phyloP scores from a whole-genome alignment of 495 filamentous ascomycete genomes.

The Aspergillus wentii region DNA sequence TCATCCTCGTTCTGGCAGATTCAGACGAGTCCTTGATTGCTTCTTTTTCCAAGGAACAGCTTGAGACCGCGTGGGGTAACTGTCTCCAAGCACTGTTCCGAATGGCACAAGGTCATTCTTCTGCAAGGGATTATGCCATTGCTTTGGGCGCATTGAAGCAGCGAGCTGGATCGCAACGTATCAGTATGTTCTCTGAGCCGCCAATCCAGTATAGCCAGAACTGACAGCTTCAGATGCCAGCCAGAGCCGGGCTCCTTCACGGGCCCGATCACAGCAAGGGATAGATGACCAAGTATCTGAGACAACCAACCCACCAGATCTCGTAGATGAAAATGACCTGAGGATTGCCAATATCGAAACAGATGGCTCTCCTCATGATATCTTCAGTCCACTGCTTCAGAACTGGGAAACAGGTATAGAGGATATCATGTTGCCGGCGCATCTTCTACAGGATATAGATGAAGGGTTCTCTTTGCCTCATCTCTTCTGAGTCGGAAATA shows the following conservation, averaged over 20 bases:
- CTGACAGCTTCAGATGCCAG: too few species aligned
- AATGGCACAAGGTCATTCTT: slow-evolving; percentile 4
- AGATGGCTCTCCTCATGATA: not conserved
- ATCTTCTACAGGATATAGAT: slow-evolving; percentile 11
- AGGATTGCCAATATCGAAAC: too few species aligned
- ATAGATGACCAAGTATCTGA: too few species aligned
- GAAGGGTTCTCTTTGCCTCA: slow-evolving; percentile 8
- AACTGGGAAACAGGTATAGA: slow-evolving; percentile 9
- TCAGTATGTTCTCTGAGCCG: too few species aligned
- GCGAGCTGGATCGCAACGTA: too few species aligned
- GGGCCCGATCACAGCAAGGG: too few species aligned
- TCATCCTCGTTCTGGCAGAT: not conserved
- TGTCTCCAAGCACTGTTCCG: slow-evolving; percentile 6
- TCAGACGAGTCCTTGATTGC: not conserved
- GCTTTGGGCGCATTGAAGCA: not conserved
- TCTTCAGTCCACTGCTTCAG: slow-evolving; percentile 2
- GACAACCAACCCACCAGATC: too few species aligned
- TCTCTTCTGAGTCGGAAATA: slow-evolving; percentile 7
- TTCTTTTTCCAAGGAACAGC: not conserved
- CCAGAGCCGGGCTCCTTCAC: too few species aligned
- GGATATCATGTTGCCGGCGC: slow-evolving; percentile 13
- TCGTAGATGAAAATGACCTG: too few species aligned
- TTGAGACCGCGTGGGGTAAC: too few species aligned
- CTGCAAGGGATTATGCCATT: slow-evolving; percentile 5
- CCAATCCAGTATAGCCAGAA: too few species aligned